Evolutionary conservation across 2,329 filamentous ascomycete species (phyloP), one percentile per base, ranked within the genome.

Genomic region (Fusarium nodosum): DNA sequence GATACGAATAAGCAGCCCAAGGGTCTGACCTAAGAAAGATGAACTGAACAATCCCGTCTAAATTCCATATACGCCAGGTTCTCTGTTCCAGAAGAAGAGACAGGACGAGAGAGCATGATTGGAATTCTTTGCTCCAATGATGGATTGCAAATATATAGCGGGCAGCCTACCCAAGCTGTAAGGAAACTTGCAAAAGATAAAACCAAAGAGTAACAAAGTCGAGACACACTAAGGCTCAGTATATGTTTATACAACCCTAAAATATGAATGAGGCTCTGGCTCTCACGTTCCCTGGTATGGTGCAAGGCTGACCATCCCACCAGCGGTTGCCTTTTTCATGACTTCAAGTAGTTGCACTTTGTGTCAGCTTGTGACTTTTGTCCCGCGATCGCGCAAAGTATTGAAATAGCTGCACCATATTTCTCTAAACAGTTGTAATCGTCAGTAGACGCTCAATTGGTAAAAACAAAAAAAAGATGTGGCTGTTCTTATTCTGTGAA

Each of bases 341-440:
- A 22, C 15, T 16, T 11, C 12, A 12, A 26, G 5, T 12, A 26
- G 12, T 51, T 51, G 18, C 47, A 39, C 33, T 39, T 51, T 28
- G 7, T 36, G 55, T 11, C 22, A 41, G 18, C 22, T 18, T n/a
- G 12, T 26, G 3, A 33, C 22, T 15, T n/a, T 7, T 28, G 4
- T 33, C 24, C 20, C 56, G 59, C 59, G 45, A 41, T 47, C n/a
- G 41, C 57, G 60, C 41, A 62, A 62, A 28, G 5, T n/a, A 42
- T 52, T 36, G 22, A 55, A 26, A 30, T 9, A 31, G 4, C 24
- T 24, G 20, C 36, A 30, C 33, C 18, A 41, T 31, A 22, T n/a
- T 36, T 41, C 20, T 51, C 15, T 31, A 38, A 38, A 44, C 34
- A 41, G 57, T 15, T 13, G n/a, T 10, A 44, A 41, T 20, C 11